These are phyloP conservation scores for Sapria himalayana DNA, from an alignment of 345 rosid genomes.

Conservation along the genomic window DNA sequence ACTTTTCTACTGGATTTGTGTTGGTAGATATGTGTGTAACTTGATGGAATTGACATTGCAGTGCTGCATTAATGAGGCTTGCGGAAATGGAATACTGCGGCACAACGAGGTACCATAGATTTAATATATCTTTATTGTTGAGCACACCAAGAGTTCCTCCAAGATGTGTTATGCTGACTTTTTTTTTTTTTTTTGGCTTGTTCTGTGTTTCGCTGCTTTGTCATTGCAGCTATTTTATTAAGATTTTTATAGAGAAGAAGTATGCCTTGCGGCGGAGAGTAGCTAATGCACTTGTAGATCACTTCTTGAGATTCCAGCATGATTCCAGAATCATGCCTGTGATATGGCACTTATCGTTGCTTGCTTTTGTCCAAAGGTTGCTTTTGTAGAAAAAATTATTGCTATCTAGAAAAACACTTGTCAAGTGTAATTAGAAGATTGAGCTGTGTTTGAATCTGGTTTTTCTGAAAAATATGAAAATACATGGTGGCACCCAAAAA, in stretches of 20 bases:
- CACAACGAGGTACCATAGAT: slow-evolving; percentile 57
- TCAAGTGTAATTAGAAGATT: not conserved
- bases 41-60: too few species aligned
- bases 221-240: slow-evolving; percentile 60
- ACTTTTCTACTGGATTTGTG: too few species aligned
- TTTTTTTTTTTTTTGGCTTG: slow-evolving; percentile 1
- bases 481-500: too few species aligned
- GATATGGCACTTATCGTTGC: slow-evolving; percentile 95
- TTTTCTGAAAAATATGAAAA: too few species aligned
- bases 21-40: too few species aligned
- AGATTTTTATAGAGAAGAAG: slow-evolving; percentile 82
- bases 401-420: too few species aligned
- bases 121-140: too few species aligned
- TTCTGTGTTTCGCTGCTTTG: not conserved
- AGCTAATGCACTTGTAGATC: slow-evolving; percentile 56
- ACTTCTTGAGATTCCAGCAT: slow-evolving; percentile 59
- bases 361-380: slow-evolving; percentile 77
- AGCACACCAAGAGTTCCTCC: too few species aligned
- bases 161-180: not conserved
- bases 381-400: too few species aligned
- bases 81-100: slow-evolving; percentile 94
- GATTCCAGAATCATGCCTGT: slow-evolving; percentile 86
- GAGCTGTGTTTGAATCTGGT: too few species aligned
- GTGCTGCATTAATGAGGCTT: slow-evolving; percentile 61
- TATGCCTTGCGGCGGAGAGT: slow-evolving; percentile 75